Percentiles rank a stretch among this genome's conserved stretches.
These are phyloP conservation scores for Isatis lusitanica DNA, from an alignment of 441 rosid genomes.

Conservation along the genomic window DNA sequence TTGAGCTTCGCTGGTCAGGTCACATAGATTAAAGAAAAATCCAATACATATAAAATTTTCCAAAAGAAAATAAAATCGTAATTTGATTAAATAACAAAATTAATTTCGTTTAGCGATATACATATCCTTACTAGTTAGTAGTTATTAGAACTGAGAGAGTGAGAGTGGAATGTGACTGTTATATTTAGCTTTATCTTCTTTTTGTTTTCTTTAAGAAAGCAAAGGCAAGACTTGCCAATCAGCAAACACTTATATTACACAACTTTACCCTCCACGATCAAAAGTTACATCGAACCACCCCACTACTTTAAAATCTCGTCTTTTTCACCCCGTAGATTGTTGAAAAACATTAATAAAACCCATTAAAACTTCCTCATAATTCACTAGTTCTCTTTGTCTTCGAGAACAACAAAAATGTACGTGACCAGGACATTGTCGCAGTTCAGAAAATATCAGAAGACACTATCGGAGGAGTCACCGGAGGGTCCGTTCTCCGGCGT, in stretches of 20 bases:
- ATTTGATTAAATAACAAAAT: background rate
- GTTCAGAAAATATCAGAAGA: constrained; percentile 42
- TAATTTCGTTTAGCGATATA: background rate
- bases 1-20: background rate
- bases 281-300: constrained; percentile 1
- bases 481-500: constrained; percentile 52
- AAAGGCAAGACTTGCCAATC: constrained; percentile 22
- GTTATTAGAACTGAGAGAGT: background rate
- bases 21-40: background rate
- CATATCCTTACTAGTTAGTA: background rate
- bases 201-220: constrained; percentile 2
- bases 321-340: background rate
- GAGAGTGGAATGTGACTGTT: constrained; percentile 29
- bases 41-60: background rate
- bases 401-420: constrained; percentile 40
- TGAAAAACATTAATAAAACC: constrained; percentile 21
- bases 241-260: constrained; percentile 7
- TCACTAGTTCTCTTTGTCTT: background rate
- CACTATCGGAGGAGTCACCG: constrained; percentile 45
- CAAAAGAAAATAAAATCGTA: background rate
- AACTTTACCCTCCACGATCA: constrained; percentile 31
- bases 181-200: constrained; percentile 18
- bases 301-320: constrained; percentile 4
- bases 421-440: constrained; percentile 54
- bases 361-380: background rate